Conservation (phyloP, 768 basidiomycete species). For the Boletales sp. region DNA sequence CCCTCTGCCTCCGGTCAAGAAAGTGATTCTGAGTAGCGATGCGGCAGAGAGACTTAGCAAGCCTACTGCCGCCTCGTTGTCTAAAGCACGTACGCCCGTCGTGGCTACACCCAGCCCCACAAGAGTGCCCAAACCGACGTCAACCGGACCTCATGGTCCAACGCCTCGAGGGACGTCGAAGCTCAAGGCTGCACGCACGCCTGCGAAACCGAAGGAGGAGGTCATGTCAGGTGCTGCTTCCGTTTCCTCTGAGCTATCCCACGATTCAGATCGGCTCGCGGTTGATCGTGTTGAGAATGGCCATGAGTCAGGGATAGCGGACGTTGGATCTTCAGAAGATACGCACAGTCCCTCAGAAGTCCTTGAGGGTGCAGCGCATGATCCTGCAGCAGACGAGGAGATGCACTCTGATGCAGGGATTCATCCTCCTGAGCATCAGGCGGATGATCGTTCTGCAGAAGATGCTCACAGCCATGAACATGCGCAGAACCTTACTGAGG, state of each 20-base stretch:
- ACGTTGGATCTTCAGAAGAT: constrained; percentile 18
- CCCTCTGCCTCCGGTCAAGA: constrained; percentile 49
- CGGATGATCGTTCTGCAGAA: constrained; percentile 4
- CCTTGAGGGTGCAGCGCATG: constrained; percentile 4
- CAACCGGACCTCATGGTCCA: constrained; percentile 25
- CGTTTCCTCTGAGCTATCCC: constrained; percentile 23
- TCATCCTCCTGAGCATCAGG: constrained; percentile 9
- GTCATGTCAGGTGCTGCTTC: constrained; percentile 15
- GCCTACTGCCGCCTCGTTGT: constrained; percentile 77
- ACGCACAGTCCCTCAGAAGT: constrained; percentile 15
- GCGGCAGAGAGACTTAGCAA: constrained; percentile 69
- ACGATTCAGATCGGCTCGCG: constrained; percentile 16
- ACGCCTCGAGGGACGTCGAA: constrained; percentile 29
- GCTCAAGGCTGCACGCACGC: constrained; percentile 23
- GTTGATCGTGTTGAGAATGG: constrained; percentile 24
- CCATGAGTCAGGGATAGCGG: constrained; percentile 18
- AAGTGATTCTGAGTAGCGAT: constrained; percentile 49
- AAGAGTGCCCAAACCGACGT: constrained; percentile 27
- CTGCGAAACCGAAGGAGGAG: constrained; percentile 23
- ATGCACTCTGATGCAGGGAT: constrained; percentile 8
- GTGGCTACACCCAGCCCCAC: constrained; percentile 15
- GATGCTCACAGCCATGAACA: constrained; percentile 5
- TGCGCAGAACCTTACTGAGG: constrained; percentile 3
- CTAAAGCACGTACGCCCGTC: constrained; percentile 47
- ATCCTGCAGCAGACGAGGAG: constrained; percentile 5